phyloP scores from a whole-genome alignment of 208 protist genomes.

The Naegleria fowleri region DNA sequence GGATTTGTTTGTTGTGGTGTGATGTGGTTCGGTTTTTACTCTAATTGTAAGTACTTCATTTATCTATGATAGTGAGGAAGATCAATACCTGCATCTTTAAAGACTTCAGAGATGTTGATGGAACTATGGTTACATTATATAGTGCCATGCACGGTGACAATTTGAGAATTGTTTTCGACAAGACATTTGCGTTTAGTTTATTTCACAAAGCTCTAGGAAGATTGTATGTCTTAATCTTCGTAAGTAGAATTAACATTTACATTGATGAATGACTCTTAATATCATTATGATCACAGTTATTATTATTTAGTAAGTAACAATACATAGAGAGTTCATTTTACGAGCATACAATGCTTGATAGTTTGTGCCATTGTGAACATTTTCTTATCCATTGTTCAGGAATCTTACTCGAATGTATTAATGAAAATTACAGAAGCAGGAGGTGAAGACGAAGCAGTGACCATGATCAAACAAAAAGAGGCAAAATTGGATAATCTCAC shows the following conservation, averaged over 20 bases:
- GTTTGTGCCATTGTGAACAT: neutral
- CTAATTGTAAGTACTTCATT: neutral
- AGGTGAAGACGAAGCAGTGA: neutral
- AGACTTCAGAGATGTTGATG: neutral
- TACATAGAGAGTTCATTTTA: too few species aligned
- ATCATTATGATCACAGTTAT: neutral
- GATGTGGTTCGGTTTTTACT: neutral
- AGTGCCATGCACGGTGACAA: neutral
- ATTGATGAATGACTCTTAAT: too few species aligned
- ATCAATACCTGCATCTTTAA: too few species aligned
- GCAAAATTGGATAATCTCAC: neutral
- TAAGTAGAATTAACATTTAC: neutral
- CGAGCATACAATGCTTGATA: too few species aligned
- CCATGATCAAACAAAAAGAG: neutral
- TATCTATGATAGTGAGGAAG: too few species aligned
- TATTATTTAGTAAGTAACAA: constrained; percentile 8
- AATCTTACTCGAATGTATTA: neutral
- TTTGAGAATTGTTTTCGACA: neutral
- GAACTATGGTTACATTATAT: neutral
- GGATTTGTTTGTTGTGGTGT: neutral
- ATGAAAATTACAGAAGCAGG: neutral
- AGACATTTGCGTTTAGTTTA: neutral
- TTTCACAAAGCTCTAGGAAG: neutral
- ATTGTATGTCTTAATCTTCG: neutral
- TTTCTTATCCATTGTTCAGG: neutral